Conservation (phyloP, 176 grass and related monocot genomes). For the Luzula sylvatica region DNA sequence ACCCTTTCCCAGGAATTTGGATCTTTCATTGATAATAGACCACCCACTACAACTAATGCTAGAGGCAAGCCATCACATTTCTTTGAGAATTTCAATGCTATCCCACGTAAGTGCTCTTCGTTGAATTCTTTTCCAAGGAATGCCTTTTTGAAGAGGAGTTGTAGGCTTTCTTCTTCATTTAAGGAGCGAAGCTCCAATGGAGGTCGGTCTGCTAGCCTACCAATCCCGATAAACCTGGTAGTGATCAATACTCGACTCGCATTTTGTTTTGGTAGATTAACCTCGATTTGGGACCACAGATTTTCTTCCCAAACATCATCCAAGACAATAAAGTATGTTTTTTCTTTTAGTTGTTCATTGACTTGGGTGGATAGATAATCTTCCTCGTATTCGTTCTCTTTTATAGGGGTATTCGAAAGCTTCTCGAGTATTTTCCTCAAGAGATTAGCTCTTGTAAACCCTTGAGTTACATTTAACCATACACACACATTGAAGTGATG, state of each 20-base stretch:
- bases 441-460: background rate
- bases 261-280: background rate
- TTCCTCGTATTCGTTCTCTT: background rate
- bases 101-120: too few relatives aligned
- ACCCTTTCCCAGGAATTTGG: background rate
- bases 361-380: background rate
- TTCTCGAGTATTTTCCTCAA: background rate
- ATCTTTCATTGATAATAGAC: background rate
- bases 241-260: background rate
- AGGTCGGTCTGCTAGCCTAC: background rate
- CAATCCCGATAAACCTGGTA: background rate
- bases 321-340: background rate
- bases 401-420: background rate
- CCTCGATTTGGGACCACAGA: background rate
- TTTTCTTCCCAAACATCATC: background rate
- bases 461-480: background rate
- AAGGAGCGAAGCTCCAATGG: background rate
- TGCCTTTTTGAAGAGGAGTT: background rate
- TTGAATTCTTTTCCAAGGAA: background rate
- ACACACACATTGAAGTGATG: background rate
- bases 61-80: conserved; percentile 1
- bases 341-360: background rate
- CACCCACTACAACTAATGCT: background rate
- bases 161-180: background rate
- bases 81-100: background rate